Evolutionary conservation across 2,329 filamentous ascomycete species (phyloP).

Genomic region (Fusarium sp.): DNA sequence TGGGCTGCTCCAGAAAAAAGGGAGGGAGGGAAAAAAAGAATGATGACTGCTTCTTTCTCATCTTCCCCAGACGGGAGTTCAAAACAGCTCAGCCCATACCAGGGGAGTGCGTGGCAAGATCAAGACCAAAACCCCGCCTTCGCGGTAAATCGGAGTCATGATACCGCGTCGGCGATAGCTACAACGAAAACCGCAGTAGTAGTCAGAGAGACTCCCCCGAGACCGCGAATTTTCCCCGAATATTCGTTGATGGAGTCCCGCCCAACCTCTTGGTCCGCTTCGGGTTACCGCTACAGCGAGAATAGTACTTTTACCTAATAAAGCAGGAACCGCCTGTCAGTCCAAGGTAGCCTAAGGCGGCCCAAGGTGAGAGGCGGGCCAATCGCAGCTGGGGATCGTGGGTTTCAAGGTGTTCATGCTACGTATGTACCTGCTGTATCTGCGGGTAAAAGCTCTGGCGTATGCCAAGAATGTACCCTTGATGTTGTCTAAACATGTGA

Average conservation of each 20-base stretch:
- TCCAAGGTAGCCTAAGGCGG: not conserved
- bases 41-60: conserved; percentile 2
- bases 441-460: conserved; percentile 25
- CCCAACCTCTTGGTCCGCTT: conserved; percentile 5
- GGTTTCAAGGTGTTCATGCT: conserved; percentile 28
- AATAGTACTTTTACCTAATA: conserved; percentile 38
- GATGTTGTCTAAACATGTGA: not conserved
- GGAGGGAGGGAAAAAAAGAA: conserved; percentile 1
- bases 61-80: conserved; percentile 30
- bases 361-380: conserved; percentile 33
- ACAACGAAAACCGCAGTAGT: conserved; percentile 12
- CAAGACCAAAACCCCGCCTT: conserved; percentile 11
- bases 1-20: conserved; percentile 28
- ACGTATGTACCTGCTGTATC: not conserved
- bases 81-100: not conserved
- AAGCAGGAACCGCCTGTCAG: conserved; percentile 27
- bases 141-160: conserved; percentile 31
- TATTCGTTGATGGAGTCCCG: not conserved
- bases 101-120: conserved; percentile 5
- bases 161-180: conserved; percentile 28
- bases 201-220: conserved; percentile 15
- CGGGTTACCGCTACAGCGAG: conserved; percentile 2
- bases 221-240: conserved; percentile 37
- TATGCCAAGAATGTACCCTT: conserved; percentile 20
- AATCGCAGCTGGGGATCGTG: conserved; percentile 18